Conservation (phyloP, 257 asterid species). For the Prunella vulgaris region DNA sequence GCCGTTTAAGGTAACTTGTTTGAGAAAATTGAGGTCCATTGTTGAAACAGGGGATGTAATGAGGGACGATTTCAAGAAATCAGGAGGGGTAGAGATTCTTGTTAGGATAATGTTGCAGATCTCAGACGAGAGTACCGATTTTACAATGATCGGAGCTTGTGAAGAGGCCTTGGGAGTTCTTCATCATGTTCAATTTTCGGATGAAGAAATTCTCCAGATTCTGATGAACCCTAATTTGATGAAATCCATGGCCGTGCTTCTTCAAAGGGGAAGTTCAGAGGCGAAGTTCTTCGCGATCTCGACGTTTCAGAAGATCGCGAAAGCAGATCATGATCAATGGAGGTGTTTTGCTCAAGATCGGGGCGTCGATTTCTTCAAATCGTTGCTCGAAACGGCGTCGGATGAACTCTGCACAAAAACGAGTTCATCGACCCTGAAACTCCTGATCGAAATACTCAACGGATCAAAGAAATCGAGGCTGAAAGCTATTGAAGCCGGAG, state of each 20-base stretch:
- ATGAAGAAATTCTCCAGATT: slow-evolving; percentile 25
- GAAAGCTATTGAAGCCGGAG: slow-evolving; percentile 66
- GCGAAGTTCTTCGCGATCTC: slow-evolving; percentile 49
- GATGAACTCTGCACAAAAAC: slow-evolving; percentile 51
- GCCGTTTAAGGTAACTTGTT: slow-evolving; percentile 59
- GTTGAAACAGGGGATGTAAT: slow-evolving; percentile 36
- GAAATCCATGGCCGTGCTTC: slow-evolving; percentile 51
- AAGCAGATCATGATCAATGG: slow-evolving; percentile 34
- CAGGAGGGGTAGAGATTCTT: slow-evolving; percentile 53
- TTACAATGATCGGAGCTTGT: slow-evolving; percentile 43
- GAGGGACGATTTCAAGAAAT: slow-evolving; percentile 39
- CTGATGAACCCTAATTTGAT: slow-evolving; percentile 44
- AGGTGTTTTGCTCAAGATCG: slow-evolving; percentile 32
- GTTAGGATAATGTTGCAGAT: slow-evolving; percentile 41
- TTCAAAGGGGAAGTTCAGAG: slow-evolving; percentile 62
- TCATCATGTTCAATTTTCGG: slow-evolving; percentile 30
- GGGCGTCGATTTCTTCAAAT: slow-evolving; percentile 63
- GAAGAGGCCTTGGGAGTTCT: slow-evolving; percentile 69
- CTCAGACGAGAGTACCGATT: slow-evolving; percentile 40
- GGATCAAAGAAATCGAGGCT: slow-evolving; percentile 50
- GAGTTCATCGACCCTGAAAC: slow-evolving; percentile 44
- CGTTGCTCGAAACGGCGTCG: slow-evolving; percentile 52
- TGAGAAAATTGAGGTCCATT: slow-evolving; percentile 42
- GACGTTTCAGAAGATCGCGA: slow-evolving; percentile 37
- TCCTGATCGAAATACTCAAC: slow-evolving; percentile 35